Base-by-base conservation (phyloP, 1,139 yeast species). In the Candida sp. region DNA sequence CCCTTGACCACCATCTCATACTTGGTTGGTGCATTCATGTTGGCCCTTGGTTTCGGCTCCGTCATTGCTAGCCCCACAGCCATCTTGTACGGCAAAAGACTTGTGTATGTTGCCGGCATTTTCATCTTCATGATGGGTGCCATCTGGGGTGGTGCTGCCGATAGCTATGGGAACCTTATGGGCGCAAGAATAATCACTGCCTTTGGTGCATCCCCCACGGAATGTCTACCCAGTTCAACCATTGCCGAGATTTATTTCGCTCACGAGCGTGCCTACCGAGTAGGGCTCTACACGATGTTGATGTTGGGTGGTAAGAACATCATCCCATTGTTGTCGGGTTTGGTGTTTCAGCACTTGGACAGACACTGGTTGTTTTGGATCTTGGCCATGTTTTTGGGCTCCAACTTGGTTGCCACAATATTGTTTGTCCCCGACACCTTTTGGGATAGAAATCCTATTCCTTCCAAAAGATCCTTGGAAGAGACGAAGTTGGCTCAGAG, bases 311-410 rank as follows among this genome's bases (percentile, higher is more conserved):
- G 89, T 28, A 84, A 84, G 57, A 84, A 83, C 59, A 66, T 84
- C 45, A 73, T 84, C 17, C 89, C 89, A 7, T 66, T 84, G 58
- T 74, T 82, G 17, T 75, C 86, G 4, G 84, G 82, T 5, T 75
- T 84, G 52, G 75, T 84, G 9, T 80, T 84, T 49, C 74, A 78
- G 51, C 62, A 70, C 50, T 64, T 79, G 48, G 74, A 78, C 58
- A 75, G 87, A 67, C 83, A 83, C 58, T 84, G 89, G 89, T 69
- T 84, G 42, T 84, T 80, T 61, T 84, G 87, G 84, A 80, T 84
- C 40, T 68, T 81, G 46, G 70, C 85, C 11, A 82, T 84, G 51
- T 75, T 84, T 53, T 72, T 81, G 28, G 88, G 84, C 1, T 60
- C 70, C 46, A 74, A 76, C 58, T 68, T 82, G 28, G 57, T 77